These are phyloP conservation scores for Trichoderma harzianum DNA, from an alignment of 2,329 filamentous ascomycete genomes.

Conservation along the genomic window DNA sequence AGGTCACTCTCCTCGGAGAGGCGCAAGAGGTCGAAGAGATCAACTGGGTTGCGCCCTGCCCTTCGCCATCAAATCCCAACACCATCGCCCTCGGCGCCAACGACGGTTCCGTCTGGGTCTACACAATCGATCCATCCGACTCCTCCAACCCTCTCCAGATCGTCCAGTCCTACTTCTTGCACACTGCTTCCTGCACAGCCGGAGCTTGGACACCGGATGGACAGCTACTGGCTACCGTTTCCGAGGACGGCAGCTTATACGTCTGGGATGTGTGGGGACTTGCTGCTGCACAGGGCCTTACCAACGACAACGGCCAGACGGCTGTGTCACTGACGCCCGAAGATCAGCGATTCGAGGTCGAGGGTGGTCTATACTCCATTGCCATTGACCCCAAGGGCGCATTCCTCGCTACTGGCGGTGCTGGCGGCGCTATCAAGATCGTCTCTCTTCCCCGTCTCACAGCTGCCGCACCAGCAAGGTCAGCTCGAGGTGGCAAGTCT, in stretches of 20 bases:
- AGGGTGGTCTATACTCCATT: constrained; percentile 86
- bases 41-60: constrained; percentile 82
- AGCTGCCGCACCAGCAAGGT: constrained; percentile 23
- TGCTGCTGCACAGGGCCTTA: constrained; percentile 57
- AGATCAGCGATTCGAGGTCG: constrained; percentile 88
- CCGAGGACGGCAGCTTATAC: constrained; percentile 83
- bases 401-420: constrained; percentile 82
- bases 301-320: constrained; percentile 55
- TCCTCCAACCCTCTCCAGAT: constrained; percentile 65
- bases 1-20: constrained; percentile 66
- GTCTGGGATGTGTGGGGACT: constrained; percentile 90
- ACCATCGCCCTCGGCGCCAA: constrained; percentile 82
- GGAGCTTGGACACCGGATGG: constrained; percentile 90
- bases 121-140: constrained; percentile 72
- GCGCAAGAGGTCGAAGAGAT: constrained; percentile 90
- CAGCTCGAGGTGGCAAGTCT: constrained; percentile 32
- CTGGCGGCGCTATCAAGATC: constrained; percentile 79
- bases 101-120: constrained; percentile 94
- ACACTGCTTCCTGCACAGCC: constrained; percentile 81
- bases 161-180: constrained; percentile 87
- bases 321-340: constrained; percentile 73
- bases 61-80: constrained; percentile 68
- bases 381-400: constrained; percentile 76
- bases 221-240: constrained; percentile 78
- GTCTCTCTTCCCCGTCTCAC: constrained; percentile 72